phyloP scores from a whole-genome alignment of 306 rosid genomes.

The Malus orientalis region DNA sequence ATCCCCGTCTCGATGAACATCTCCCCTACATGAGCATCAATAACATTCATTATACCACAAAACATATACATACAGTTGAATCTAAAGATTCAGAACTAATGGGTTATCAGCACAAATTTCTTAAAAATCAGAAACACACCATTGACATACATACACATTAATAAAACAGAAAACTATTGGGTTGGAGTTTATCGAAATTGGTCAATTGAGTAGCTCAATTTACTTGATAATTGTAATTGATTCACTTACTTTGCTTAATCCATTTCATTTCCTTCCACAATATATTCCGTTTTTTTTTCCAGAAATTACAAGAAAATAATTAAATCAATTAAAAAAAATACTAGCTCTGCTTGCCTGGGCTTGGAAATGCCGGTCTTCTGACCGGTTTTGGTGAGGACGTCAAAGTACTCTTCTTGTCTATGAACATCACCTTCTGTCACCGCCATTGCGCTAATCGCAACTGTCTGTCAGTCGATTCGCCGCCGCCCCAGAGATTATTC shows the following conservation, averaged over 20 bases:
- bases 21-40: constrained; percentile 32
- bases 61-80: background rate
- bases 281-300: background rate
- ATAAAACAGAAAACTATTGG: background rate
- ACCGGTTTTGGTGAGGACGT: constrained; percentile 66
- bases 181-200: background rate
- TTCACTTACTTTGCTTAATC: background rate
- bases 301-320: background rate
- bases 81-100: no score
- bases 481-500: background rate
- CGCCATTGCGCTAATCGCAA: background rate
- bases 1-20: constrained; percentile 87
- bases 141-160: background rate
- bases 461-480: background rate
- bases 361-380: constrained; percentile 60
- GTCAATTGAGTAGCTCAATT: background rate
- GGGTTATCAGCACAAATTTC: background rate
- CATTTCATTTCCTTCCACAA: background rate
- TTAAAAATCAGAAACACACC: background rate
- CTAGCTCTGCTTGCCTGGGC: constrained; percentile 40
- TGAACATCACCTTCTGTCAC: constrained; percentile 29
- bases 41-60: background rate
- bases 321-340: no score
- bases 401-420: constrained; percentile 44
- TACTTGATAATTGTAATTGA: background rate